Base-by-base conservation (phyloP, 2,329 filamentous ascomycete genomes). In the Penicillium digitatum region DNA sequence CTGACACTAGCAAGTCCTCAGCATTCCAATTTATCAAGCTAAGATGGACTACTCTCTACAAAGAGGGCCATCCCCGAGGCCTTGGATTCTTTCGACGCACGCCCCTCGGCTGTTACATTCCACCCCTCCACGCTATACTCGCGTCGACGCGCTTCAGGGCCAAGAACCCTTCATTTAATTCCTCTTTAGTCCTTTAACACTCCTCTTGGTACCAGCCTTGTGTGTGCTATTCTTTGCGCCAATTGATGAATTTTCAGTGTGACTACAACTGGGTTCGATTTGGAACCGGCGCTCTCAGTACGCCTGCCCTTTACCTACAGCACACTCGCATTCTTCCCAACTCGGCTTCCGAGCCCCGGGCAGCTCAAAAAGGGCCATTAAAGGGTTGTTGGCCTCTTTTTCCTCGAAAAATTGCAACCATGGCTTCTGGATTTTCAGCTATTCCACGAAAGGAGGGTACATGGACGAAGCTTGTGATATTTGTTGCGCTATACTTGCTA, bases 401-500 rank as follows among this genome's bases (percentile, higher is more conserved):
- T 31, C 2, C 34, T 29, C 39, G 3, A 10, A 3, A 14, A 22
- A 18, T 46, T 43, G 18, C 48, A 3, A 58, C n/a, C 6, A 66
- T 66, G 65, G 48, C 60, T 2, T 48, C 59, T 27, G 56, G 52
- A 22, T 54, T 60, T 20, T 60, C 55, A 6, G 54, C 55, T 7
- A 45, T 57, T 7, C 56, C 63, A 3, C 62, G 61, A 31, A 66
- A 65, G 52, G 64, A 67, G 53, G 67, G 68, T 3, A 67, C 64
- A 9, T 72, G 71, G 71, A 67, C 69, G 1, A 71, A 70, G 46
- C 59, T 71, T 12, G 66, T 68, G 35, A 73, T 75, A 38, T 72
- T 74, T 27, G 55, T 72, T 46, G 62, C 68, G 14, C 63, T 74
- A 5, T 73, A 74, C 46, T 60, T 66, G 26, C 55, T 74, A 39